Evolutionary conservation across 2,329 filamentous ascomycete genomes (phyloP).

Genomic region (Fusarium continuum): DNA sequence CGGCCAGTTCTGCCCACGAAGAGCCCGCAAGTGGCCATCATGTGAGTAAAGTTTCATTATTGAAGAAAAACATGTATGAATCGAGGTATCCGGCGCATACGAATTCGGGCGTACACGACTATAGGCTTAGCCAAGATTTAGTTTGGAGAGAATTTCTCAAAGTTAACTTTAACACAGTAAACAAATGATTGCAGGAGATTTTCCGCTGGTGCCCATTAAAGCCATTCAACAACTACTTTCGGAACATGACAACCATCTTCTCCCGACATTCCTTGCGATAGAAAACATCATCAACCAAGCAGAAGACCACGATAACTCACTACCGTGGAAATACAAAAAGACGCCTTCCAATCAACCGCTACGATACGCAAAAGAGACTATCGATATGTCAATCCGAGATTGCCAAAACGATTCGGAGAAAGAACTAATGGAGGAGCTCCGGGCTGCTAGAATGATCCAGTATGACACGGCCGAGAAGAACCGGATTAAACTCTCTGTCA

Average conservation of each 20-base stretch:
- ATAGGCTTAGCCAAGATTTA: neutral
- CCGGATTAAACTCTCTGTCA: conserved; percentile 43
- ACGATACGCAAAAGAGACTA: conserved; percentile 7
- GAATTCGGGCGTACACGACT: no score
- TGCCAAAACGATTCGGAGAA: neutral
- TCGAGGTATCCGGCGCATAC: no score
- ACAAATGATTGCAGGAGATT: conserved; percentile 36
- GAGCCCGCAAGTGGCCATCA: neutral
- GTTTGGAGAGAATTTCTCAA: neutral
- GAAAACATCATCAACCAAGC: neutral
- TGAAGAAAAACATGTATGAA: neutral
- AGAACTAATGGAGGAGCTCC: conserved; percentile 35
- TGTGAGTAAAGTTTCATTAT: conserved; percentile 15
- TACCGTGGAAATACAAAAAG: conserved; percentile 23
- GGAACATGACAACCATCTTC: conserved; percentile 17
- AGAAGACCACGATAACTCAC: neutral
- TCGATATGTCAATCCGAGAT: neutral
- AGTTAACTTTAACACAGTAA: conserved; percentile 24
- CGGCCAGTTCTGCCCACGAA: neutral
- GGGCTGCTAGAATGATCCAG: conserved; percentile 23
- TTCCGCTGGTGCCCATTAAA: conserved; percentile 28
- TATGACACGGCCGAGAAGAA: conserved; percentile 38
- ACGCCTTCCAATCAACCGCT: neutral
- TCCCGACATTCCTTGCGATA: conserved; percentile 32
- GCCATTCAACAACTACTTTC: conserved; percentile 17